These are phyloP conservation scores for Rhizoctonia solani DNA, from an alignment of 1,284 basidiomycete species.

Conservation along the genomic window DNA sequence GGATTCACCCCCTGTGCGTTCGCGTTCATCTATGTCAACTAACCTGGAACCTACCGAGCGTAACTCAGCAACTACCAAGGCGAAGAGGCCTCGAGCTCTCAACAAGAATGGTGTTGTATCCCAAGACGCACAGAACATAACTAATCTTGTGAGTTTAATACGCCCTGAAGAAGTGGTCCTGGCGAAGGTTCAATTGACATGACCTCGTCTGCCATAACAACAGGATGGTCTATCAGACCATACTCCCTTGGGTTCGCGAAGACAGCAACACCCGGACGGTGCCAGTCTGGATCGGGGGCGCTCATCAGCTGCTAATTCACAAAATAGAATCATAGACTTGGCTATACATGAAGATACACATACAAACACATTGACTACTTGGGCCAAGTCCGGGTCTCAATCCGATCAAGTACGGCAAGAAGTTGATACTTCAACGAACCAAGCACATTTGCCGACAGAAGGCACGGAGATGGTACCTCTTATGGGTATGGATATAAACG, in stretches of 20 bases:
- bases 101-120: background rate
- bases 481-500: background rate
- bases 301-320: background rate
- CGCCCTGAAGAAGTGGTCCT: too few relatives aligned
- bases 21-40: background rate
- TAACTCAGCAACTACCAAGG: background rate
- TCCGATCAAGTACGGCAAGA: background rate
- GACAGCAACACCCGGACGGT: background rate
- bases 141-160: background rate
- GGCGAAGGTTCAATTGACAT: too few relatives aligned
- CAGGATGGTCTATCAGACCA: too few relatives aligned
- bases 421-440: background rate
- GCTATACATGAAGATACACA: background rate
- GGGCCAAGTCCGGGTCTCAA: background rate
- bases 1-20: background rate
- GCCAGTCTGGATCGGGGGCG: background rate
- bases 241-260: too few relatives aligned
- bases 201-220: too few relatives aligned
- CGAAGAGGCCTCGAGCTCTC: slow-evolving; percentile 1
- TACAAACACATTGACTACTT: background rate
- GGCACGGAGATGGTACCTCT: background rate
- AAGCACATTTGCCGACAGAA: background rate
- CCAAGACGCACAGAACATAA: background rate
- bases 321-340: background rate
- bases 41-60: background rate